Conservation (phyloP, 192 early-diverging fungal species). For the Dimargaris xerosporica region DNA sequence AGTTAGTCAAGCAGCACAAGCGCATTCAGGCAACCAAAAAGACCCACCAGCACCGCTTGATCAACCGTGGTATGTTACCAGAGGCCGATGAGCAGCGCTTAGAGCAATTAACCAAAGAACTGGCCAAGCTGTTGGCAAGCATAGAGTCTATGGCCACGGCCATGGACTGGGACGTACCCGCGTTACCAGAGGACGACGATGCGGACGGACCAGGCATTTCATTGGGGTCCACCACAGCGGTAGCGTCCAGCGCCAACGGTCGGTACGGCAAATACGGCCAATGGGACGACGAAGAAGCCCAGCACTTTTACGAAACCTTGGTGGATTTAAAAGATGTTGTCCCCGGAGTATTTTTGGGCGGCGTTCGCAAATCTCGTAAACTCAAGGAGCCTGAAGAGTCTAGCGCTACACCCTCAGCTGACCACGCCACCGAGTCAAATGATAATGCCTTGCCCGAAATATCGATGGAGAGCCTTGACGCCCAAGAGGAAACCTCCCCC, state of each 20-base stretch:
- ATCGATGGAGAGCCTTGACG: too few relatives aligned
- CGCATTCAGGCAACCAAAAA: conserved; percentile 56
- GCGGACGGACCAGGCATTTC: too few relatives aligned
- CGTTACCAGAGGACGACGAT: conserved; percentile 56
- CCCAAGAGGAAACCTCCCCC: too few relatives aligned
- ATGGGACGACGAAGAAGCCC: conserved; percentile 92
- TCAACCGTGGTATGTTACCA: conserved; percentile 61
- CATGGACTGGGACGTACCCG: conserved; percentile 59
- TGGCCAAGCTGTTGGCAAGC: conserved; percentile 19
- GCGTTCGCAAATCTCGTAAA: too few relatives aligned
- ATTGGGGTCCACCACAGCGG: too few relatives aligned
- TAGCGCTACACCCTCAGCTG: too few relatives aligned
- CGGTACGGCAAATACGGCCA: conserved; percentile 26
- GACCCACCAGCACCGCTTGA: conserved; percentile 61
- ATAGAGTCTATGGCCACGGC: conserved; percentile 45
- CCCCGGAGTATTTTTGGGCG: conserved; percentile 60
- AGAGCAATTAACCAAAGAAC: conserved; percentile 16
- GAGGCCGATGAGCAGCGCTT: conserved; percentile 40
- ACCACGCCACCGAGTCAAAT: background rate
- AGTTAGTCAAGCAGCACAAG: conserved; percentile 26
- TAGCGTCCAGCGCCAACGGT: background rate
- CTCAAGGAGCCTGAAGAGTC: too few relatives aligned
- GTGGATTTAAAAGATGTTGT: conserved; percentile 64
- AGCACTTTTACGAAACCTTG: conserved; percentile 77
- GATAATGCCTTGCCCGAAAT: too few relatives aligned